Base-by-base conservation (phyloP, 371 early-diverging fungal genomes). In the Mortierella sp. region DNA sequence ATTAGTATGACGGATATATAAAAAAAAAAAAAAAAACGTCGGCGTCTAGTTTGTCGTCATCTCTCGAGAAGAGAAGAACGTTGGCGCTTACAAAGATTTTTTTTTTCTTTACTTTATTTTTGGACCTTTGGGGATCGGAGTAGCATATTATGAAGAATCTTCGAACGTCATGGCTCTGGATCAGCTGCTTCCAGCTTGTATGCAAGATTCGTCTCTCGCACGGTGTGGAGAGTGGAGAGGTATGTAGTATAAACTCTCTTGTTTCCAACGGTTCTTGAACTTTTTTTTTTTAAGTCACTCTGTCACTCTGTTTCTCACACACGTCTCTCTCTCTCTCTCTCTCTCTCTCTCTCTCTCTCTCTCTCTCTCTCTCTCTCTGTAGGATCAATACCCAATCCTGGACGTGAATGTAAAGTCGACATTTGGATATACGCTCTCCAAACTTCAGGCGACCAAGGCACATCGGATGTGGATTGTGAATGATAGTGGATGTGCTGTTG, bases 381-480 rank as follows among this genome's bases (percentile, higher is more conserved):
- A 51, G n/a, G 57, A 48, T 23, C 21, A 4, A 53, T 83, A 89
- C 19, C 94, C 96, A 0, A 91, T 95, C 18, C 92, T 96, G 79
- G 92, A 92, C 60, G 95, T 93, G 11, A 84, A 87, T 23, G 83
- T 87, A 7, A 88, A 90, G 53, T 89, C 92, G 0, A 87, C 90
- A 0, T 84, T 95, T 60, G 86, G 90, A 5, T 88, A 89, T 19
- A 86, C 92, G 0, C 82, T 95, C 26, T 89, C 90, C 29, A 95
- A 95, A 79, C 75, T 94, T 60, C 82, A 90, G 26, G 95, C 96
- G 16, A 95, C 95, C 3, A 86, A 86, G 43, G 87, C 94, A 0
- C 96, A 95, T 66, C 91, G 96, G 53, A 85, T 96, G 16, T 96
- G 95, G 95, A 90, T 95, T 12, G 87, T 90, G 7, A 86, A 88